Evolutionary conservation across 169 alveolate genomes (phyloP), one percentile per base, ranked within the genome.

Genomic region (Plasmodium vivax): DNA sequence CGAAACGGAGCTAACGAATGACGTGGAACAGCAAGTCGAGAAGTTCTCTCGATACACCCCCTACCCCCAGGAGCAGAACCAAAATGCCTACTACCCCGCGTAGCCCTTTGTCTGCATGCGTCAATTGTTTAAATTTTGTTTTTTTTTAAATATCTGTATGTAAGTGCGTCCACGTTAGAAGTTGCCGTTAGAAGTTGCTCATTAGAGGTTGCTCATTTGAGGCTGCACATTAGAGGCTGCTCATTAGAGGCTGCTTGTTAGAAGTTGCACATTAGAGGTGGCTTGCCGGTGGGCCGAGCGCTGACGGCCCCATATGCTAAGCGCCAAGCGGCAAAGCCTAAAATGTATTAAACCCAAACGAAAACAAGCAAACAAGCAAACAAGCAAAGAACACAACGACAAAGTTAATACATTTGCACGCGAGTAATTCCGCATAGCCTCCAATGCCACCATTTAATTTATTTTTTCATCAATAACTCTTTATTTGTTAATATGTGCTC

Each of bases 11-110:
- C 94, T 98, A 82, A 98, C 99, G 51, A 98, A 98, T 93, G 99
- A 98, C 82, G 99, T 98, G 23, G 99, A 98, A 84, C 98, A 97
- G 85, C 99, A 98, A 91, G 99, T 98, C 19, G 99, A 98, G 91
- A 98, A 98, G 82, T 98, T 98, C 92, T 97, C 99, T 16, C 94
- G 97, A 47, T 95, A 95, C 54, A 96, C 98, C 14, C 98, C 98
- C 36, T 92, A 92, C 54, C 92, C 95, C 8, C 95, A 92, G 83
- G 95, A 92, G 5, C 80, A 54, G 30, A 72, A 36, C 23, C 92
- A 83, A 82, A 83, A 92, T 82, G 95, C 92, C 14, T 92, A 92
- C 30, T 92, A 92, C 68, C 95, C 95, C n/a, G 95, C 95, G 12
- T 92, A 88, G 80, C 62, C 62, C 80, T 85, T 73, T 85, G 82